Percentiles rank a stretch among this genome's conserved stretches.
phyloP scores from a whole-genome alignment of 1,284 basidiomycete species.

The Marasmius fiardii region DNA sequence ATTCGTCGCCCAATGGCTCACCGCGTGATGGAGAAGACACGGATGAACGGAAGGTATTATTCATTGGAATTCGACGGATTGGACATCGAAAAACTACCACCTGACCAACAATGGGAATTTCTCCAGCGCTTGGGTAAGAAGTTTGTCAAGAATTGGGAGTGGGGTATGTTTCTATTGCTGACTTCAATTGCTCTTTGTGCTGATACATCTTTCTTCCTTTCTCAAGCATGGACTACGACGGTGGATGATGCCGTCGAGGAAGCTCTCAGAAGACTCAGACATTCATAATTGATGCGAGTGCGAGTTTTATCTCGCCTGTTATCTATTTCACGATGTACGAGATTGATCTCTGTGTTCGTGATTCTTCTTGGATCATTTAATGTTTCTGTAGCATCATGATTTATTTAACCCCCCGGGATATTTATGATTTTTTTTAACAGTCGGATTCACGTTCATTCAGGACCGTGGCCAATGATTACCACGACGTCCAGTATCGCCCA shows the following conservation, averaged over 20 bases:
- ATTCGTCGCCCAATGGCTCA: constrained; percentile 27
- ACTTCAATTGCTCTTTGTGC: neutral
- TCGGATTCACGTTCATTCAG: too few species aligned
- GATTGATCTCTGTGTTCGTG: neutral
- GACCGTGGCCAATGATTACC: too few species aligned
- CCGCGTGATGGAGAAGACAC: constrained; percentile 38
- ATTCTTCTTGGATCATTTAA: neutral
- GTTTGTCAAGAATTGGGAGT: constrained; percentile 43
- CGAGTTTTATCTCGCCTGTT: neutral
- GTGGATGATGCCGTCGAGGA: constrained; percentile 30
- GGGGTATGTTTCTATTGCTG: constrained; percentile 21
- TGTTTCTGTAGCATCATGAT: neutral
- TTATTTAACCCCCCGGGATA: neutral
- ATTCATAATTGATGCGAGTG: neutral
- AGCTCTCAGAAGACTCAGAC: constrained; percentile 29
- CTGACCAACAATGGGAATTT: constrained; percentile 25
- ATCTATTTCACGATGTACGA: neutral
- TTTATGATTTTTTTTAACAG: too few species aligned
- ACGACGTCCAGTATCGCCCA: too few species aligned
- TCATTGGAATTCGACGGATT: constrained; percentile 30
- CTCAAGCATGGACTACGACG: constrained; percentile 30
- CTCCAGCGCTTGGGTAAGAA: constrained; percentile 30
- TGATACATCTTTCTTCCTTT: neutral
- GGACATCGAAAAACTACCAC: constrained; percentile 26
- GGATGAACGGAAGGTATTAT: constrained; percentile 41